A percentile compares a stretch with the other conserved stretches of the same genome.
These are phyloP conservation scores for Colletotrichum liaoningense DNA, from an alignment of 2,329 filamentous ascomycete species.

Conservation along the genomic window DNA sequence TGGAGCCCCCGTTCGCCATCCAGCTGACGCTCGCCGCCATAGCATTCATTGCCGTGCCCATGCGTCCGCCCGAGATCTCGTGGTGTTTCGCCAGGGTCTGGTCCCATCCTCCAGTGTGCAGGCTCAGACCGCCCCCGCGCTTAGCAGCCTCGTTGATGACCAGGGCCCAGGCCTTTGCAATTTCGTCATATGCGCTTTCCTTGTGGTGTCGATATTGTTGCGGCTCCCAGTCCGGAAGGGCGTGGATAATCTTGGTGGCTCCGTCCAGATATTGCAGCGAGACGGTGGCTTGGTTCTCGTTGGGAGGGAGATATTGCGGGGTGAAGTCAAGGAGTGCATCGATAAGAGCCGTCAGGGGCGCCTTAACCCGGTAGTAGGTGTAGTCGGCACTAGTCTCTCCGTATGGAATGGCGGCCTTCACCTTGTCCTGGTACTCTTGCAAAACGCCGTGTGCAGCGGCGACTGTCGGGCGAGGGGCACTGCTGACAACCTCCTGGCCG, in stretches of 20 bases:
- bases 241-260: slow-evolving; percentile 90
- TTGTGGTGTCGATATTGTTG: slow-evolving; percentile 92
- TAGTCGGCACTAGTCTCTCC: slow-evolving; percentile 90
- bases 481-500: slow-evolving; percentile 83
- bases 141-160: slow-evolving; percentile 93
- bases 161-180: slow-evolving; percentile 91
- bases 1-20: slow-evolving; percentile 62
- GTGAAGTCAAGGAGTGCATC: slow-evolving; percentile 95
- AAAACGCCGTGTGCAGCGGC: slow-evolving; percentile 84
- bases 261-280: slow-evolving; percentile 91
- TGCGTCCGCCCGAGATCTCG: slow-evolving; percentile 82
- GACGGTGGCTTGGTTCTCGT: slow-evolving; percentile 83
- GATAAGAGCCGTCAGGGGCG: slow-evolving; percentile 81
- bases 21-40: slow-evolving; percentile 81
- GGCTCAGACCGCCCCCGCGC: slow-evolving; percentile 86
- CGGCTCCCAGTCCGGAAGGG: slow-evolving; percentile 90
- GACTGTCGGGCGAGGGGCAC: slow-evolving; percentile 89
- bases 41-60: slow-evolving; percentile 83
- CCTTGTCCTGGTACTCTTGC: slow-evolving; percentile 80
- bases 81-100: slow-evolving; percentile 89
- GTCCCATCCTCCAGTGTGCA: slow-evolving; percentile 94
- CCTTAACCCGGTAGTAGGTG: slow-evolving; percentile 91
- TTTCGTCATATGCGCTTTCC: slow-evolving; percentile 95
- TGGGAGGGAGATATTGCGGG: slow-evolving; percentile 92
- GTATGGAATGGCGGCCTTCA: slow-evolving; percentile 86